phyloP scores from a whole-genome alignment of 2,329 filamentous ascomycete species.

The Aspergillus sp. region DNA sequence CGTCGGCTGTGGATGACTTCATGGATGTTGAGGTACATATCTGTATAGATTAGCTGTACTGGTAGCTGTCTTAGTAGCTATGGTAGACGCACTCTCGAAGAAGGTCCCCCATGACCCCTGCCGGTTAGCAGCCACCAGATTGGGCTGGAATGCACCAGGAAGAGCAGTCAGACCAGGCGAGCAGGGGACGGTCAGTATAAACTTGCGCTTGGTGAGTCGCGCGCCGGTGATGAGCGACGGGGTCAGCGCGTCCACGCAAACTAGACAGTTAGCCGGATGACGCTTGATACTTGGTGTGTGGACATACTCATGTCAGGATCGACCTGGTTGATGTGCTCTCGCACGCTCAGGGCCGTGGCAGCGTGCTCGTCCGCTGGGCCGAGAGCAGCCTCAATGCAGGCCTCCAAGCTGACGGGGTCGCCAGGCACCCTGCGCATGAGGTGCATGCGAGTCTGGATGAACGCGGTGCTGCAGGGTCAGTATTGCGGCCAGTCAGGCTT shows the following conservation, averaged over 20 bases:
- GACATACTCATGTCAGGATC: neutral
- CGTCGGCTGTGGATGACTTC: neutral
- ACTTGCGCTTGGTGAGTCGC: neutral
- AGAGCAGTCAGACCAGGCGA: neutral
- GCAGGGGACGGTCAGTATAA: neutral
- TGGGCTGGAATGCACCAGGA: neutral
- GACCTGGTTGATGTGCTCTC: neutral
- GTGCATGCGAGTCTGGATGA: neutral
- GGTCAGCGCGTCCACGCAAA: neutral
- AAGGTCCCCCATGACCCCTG: neutral
- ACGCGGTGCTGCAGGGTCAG: neutral
- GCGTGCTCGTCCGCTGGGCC: neutral
- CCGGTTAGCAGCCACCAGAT: neutral
- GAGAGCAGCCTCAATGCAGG: neutral
- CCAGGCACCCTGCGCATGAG: neutral
- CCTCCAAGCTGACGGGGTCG: neutral
- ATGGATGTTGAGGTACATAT: neutral
- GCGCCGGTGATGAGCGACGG: neutral
- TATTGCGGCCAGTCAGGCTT: neutral
- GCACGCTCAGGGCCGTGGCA: neutral
- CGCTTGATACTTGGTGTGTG: neutral
- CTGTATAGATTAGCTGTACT: neutral
- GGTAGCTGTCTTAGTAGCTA: too few species aligned
- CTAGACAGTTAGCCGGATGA: too few species aligned
- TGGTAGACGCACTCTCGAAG: neutral